Evolutionary conservation across 2,329 filamentous ascomycete genomes (phyloP).

Genomic region (Penicillium fuscoglaucum): DNA sequence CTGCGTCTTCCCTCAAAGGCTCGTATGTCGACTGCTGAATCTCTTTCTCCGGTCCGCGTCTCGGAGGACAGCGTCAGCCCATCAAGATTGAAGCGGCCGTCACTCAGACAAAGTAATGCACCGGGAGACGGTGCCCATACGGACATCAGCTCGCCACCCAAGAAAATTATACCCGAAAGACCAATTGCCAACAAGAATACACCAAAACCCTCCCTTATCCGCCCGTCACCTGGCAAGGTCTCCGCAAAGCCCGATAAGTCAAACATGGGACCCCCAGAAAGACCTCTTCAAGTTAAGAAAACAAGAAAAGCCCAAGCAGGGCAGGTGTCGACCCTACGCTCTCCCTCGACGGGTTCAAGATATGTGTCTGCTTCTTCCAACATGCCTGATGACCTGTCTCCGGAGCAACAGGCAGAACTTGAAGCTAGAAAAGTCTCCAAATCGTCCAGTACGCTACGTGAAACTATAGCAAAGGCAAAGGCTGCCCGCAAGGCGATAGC

Average conservation of each 20-base stretch:
- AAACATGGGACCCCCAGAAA: constrained; percentile 31
- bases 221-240: constrained; percentile 55
- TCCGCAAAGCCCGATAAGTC: constrained; percentile 56
- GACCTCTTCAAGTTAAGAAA: constrained; percentile 43
- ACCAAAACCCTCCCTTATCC: constrained; percentile 50
- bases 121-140: constrained; percentile 11
- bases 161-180: constrained; percentile 16
- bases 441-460: constrained; percentile 77
- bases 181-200: constrained; percentile 51
- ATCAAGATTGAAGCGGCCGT: constrained; percentile 26
- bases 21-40: constrained; percentile 28
- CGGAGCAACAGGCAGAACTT: constrained; percentile 30
- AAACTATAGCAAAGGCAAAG: constrained; percentile 91
- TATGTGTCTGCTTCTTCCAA: constrained; percentile 33
- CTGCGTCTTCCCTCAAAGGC: constrained; percentile 38
- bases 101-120: constrained; percentile 23
- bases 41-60: constrained; percentile 21
- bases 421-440: constrained; percentile 55
- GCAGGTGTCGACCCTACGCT: constrained; percentile 31
- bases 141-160: constrained; percentile 20
- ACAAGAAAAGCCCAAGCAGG: constrained; percentile 38
- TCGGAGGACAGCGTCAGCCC: constrained; percentile 27
- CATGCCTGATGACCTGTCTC: constrained; percentile 31
- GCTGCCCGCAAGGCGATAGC: constrained; percentile 66
- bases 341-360: constrained; percentile 35